Evolutionary conservation across 2,329 filamentous ascomycete genomes (phyloP).

Genomic region (Aspergillus sp.): DNA sequence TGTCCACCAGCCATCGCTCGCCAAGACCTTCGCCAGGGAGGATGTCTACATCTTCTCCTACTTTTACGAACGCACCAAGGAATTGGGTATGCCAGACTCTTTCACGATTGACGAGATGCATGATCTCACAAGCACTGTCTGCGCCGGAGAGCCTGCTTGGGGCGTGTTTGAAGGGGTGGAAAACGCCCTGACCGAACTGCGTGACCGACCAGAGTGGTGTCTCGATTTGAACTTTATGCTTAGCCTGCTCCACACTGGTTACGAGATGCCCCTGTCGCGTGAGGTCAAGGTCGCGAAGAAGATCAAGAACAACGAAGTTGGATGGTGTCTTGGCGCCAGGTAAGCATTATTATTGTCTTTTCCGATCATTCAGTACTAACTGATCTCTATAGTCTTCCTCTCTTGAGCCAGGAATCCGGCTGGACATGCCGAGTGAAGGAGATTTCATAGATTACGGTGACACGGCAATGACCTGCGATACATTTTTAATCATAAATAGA

Average conservation of each 20-base stretch:
- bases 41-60: slow-evolving; percentile 97
- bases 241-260: slow-evolving; percentile 88
- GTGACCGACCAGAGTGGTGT: slow-evolving; percentile 85
- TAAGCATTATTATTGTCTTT: slow-evolving; percentile 51
- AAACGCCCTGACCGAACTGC: slow-evolving; percentile 78
- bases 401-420: slow-evolving; percentile 79
- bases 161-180: slow-evolving; percentile 77
- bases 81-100: slow-evolving; percentile 96
- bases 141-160: slow-evolving; percentile 77
- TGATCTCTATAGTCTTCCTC: slow-evolving; percentile 68
- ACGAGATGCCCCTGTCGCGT: slow-evolving; percentile 95
- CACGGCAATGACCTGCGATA: slow-evolving; percentile 21
- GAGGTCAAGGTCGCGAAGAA: slow-evolving; percentile 99
- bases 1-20: slow-evolving; percentile 88
- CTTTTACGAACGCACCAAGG: slow-evolving; percentile 94
- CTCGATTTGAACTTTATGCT: slow-evolving; percentile 97
- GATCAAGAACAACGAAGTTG: slow-evolving; percentile 94
- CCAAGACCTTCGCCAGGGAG: slow-evolving; percentile 88
- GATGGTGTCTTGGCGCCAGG: slow-evolving; percentile 97
- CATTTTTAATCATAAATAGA: slow-evolving; percentile 22
- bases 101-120: slow-evolving; percentile 92
- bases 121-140: slow-evolving; percentile 82
- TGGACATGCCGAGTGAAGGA: slow-evolving; percentile 89
- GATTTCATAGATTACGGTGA: slow-evolving; percentile 53
- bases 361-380: slow-evolving; percentile 26